Evolutionary conservation across 1,284 basidiomycete genomes (phyloP).

Genomic region (Apiotrichum montevideense): DNA sequence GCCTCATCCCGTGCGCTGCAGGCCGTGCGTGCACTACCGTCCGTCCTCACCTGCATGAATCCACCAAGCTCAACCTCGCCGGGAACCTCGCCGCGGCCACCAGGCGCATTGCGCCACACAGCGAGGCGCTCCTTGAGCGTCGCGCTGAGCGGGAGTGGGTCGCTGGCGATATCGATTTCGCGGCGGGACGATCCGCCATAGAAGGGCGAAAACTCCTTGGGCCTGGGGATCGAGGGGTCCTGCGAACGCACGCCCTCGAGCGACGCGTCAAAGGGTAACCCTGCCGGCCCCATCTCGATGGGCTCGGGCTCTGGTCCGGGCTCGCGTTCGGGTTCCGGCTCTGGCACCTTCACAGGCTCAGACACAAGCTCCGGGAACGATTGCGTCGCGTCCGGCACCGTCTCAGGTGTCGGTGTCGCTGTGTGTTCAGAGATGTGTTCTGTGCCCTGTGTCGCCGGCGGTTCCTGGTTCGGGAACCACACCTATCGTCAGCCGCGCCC

Average conservation of each 20-base stretch:
- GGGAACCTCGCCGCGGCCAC: conserved; percentile 36
- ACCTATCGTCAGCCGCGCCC: too few relatives aligned
- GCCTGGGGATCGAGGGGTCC: background rate
- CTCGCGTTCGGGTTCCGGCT: background rate
- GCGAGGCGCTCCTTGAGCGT: conserved; percentile 43
- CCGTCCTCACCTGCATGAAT: conserved; percentile 25
- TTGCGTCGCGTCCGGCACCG: too few relatives aligned
- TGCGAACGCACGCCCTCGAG: background rate
- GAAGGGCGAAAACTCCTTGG: conserved; percentile 11
- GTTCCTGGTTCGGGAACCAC: too few relatives aligned
- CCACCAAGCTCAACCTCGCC: conserved; percentile 43
- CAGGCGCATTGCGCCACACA: conserved; percentile 47
- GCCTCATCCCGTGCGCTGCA: background rate
- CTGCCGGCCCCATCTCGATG: background rate
- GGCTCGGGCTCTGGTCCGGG: too few relatives aligned
- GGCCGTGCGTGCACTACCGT: too few relatives aligned
- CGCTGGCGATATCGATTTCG: conserved; percentile 40
- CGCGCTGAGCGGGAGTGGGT: conserved; percentile 44
- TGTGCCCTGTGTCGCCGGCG: too few relatives aligned
- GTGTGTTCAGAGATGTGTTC: too few relatives aligned
- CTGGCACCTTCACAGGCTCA: background rate
- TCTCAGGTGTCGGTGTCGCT: too few relatives aligned
- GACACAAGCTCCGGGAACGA: background rate
- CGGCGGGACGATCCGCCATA: conserved; percentile 13
- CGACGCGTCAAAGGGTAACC: background rate